Conservation (phyloP, 139 green algal genomes). For the Coelastrella sp. region DNA sequence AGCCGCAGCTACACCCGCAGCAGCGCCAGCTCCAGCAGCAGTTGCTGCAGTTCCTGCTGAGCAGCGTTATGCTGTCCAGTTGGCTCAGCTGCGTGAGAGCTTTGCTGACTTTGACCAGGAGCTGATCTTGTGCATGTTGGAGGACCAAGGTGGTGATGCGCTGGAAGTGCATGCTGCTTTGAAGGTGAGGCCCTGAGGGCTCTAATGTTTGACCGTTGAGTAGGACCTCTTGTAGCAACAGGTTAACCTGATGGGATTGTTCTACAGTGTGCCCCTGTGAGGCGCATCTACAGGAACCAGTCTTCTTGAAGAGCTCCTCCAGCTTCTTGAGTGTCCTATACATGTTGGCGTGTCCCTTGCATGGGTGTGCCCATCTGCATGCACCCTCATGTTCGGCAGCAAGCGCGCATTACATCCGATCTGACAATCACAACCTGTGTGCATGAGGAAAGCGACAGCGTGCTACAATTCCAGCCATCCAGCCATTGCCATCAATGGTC, state of each 20-base stretch:
- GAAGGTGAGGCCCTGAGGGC: conserved; percentile 12
- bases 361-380: too few species aligned
- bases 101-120: conserved; percentile 75
- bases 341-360: too few species aligned
- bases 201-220: neutral
- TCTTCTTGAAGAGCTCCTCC: too few species aligned
- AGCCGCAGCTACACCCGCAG: neutral
- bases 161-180: conserved; percentile 62
- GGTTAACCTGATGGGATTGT: neutral
- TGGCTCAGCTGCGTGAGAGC: conserved; percentile 49
- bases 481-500: neutral
- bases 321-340: too few species aligned
- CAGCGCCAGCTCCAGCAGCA: neutral
- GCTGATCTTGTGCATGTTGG: conserved; percentile 75
- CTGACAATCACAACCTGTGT: too few species aligned
- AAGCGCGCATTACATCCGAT: too few species aligned
- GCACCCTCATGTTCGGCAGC: too few species aligned
- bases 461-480: neutral
- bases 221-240: neutral
- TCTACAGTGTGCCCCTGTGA: neutral
- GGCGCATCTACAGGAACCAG: too few species aligned
- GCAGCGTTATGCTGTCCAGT: conserved; percentile 45
- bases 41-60: conserved; percentile 20
- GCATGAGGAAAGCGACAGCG: too few species aligned
- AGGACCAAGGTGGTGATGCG: conserved; percentile 80